phyloP scores from a whole-genome alignment of 2,329 filamentous ascomycete species.

The Blastomyces silverae region DNA sequence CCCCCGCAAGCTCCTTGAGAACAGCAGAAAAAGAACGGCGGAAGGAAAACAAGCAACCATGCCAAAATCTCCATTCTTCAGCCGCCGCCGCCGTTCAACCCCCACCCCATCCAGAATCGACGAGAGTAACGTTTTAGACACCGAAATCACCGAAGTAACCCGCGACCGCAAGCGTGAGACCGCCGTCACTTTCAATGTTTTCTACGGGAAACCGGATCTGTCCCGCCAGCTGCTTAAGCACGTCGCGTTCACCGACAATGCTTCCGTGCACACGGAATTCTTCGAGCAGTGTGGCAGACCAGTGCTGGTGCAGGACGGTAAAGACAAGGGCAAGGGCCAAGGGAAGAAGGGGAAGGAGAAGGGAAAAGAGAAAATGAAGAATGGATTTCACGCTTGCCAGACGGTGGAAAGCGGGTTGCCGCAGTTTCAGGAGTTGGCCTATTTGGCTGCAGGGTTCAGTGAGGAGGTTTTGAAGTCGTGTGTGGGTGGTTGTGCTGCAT shows the following conservation, averaged over 20 bases:
- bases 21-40: not conserved
- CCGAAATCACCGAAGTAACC: constrained; percentile 7
- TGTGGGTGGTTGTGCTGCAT: constrained; percentile 16
- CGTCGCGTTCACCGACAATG: constrained; percentile 14
- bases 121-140: not conserved
- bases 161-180: constrained; percentile 12
- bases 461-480: constrained; percentile 17
- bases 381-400: not conserved
- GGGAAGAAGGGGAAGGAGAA: not conserved
- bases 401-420: constrained; percentile 6
- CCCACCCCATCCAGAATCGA: not conserved
- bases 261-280: constrained; percentile 12
- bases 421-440: constrained; percentile 16
- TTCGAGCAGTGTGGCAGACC: constrained; percentile 9
- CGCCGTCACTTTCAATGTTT: constrained; percentile 19
- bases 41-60: not conserved
- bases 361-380: not conserved
- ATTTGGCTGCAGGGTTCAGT: constrained; percentile 16
- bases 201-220: constrained; percentile 18
- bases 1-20: not conserved
- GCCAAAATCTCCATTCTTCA: not conserved
- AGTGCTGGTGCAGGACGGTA: not conserved
- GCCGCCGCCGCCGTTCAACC: not conserved
- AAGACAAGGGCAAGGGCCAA: not conserved
- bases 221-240: constrained; percentile 12